Evolutionary conservation across 257 asterid genomes (phyloP).

Genomic region (Salvia miltiorrhiza): DNA sequence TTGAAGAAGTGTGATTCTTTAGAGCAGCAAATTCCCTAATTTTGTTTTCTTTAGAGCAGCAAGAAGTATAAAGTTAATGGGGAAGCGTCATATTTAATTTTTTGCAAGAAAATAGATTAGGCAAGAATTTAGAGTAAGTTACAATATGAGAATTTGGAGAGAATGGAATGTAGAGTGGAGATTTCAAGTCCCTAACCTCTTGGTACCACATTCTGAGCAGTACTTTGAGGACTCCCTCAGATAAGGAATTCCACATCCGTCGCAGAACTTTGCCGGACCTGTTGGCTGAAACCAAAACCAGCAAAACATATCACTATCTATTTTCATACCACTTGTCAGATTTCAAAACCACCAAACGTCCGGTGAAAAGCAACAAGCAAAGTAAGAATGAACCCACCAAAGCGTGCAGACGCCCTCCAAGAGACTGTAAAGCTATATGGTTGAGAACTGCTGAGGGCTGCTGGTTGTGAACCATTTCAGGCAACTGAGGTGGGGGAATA

Average conservation of each 20-base stretch:
- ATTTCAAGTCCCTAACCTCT: conserved; percentile 69
- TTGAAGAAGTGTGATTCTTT: no score
- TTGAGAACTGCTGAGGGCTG: conserved; percentile 60
- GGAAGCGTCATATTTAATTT: no score
- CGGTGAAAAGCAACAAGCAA: conserved; percentile 6
- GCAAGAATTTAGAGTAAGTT: no score
- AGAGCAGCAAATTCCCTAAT: no score
- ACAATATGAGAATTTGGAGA: neutral
- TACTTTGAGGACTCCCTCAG: conserved; percentile 81
- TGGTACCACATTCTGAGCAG: conserved; percentile 88
- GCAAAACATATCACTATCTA: no score
- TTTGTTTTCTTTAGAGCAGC: no score
- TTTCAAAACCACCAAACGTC: neutral
- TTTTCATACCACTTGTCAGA: no score
- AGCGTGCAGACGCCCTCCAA: conserved; percentile 72
- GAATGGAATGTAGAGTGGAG: neutral
- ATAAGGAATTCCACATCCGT: conserved; percentile 84
- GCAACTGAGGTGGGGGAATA: conserved; percentile 65
- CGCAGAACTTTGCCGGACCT: conserved; percentile 89
- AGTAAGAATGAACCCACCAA: conserved; percentile 43
- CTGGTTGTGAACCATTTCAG: conserved; percentile 73
- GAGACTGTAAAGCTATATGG: conserved; percentile 67
- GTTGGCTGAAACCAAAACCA: conserved; percentile 47
- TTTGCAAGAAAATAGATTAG: no score
- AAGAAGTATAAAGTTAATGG: no score